Conservation (phyloP, 768 basidiomycete species). For the Phaeotremella skinneri region DNA sequence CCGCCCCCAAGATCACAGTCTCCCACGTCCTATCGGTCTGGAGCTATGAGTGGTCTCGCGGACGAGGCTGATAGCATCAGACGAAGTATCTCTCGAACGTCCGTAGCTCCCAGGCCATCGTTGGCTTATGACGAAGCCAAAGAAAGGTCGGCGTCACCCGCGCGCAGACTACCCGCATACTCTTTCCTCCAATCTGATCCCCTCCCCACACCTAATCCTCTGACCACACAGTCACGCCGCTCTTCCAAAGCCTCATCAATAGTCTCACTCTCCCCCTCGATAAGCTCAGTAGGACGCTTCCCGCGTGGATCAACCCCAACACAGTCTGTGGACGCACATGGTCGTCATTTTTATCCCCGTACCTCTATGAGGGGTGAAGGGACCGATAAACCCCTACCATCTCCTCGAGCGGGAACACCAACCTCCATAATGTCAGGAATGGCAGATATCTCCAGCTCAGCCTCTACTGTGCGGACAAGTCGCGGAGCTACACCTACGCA, state of each 20-base stretch:
- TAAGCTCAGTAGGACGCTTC: not conserved
- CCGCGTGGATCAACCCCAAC: not conserved
- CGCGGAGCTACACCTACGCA: no score
- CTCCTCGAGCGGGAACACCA: not conserved
- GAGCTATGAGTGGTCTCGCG: no score
- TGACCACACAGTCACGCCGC: not conserved
- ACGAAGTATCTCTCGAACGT: not conserved
- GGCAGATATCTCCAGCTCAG: conserved; percentile 4
- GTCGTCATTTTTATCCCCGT: not conserved
- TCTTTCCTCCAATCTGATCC: conserved; percentile 22
- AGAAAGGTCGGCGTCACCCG: not conserved
- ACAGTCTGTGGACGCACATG: not conserved
- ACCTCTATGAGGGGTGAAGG: not conserved
- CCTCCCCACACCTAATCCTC: not conserved
- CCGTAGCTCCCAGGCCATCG: not conserved
- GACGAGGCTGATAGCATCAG: not conserved
- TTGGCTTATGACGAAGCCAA: not conserved
- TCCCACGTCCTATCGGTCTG: not conserved
- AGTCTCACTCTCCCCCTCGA: not conserved
- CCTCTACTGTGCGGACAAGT: not conserved
- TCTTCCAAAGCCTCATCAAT: conserved; percentile 9
- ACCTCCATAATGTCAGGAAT: conserved; percentile 8
- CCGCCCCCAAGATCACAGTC: conserved; percentile 21
- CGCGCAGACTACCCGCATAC: conserved; percentile 10
- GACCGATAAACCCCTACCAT: not conserved